These are phyloP conservation scores for Umbilicaria muhlenbergii DNA, from an alignment of 495 filamentous ascomycete genomes.

Conservation along the genomic window DNA sequence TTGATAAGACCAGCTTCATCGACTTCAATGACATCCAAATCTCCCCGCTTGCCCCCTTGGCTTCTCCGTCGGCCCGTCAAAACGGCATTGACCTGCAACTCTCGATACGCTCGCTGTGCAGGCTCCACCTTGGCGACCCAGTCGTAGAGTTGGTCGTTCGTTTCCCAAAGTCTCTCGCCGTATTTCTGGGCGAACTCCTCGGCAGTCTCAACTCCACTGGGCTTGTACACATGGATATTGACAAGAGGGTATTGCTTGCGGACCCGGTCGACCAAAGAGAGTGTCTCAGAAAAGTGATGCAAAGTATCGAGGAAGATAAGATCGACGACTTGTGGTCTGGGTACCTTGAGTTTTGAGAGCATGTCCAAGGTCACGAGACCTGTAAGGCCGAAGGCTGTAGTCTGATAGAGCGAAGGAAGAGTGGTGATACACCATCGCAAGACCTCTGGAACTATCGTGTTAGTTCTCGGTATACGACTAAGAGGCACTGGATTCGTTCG, in stretches of 20 bases:
- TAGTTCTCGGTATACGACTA: constrained; percentile 14
- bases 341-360: constrained; percentile 68
- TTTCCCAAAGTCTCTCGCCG: constrained; percentile 74
- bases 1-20: constrained; percentile 90
- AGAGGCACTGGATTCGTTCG: constrained; percentile 6
- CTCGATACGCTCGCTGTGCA: constrained; percentile 76
- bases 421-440: constrained; percentile 83
- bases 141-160: constrained; percentile 80
- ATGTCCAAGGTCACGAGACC: constrained; percentile 92
- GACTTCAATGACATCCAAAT: constrained; percentile 77
- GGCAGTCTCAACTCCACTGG: constrained; percentile 48
- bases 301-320: constrained; percentile 95
- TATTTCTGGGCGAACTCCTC: constrained; percentile 68
- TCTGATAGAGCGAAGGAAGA: constrained; percentile 84
- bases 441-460: constrained; percentile 41
- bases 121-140: constrained; percentile 97
- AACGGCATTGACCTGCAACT: constrained; percentile 80
- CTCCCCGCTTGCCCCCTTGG: constrained; percentile 85
- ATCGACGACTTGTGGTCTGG: constrained; percentile 55
- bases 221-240: constrained; percentile 79
- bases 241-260: constrained; percentile 59
- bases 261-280: constrained; percentile 65
- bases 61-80: constrained; percentile 86
- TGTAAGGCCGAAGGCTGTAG: constrained; percentile 91
- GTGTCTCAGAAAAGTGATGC: constrained; percentile 87